Conservation (phyloP, 2,329 filamentous ascomycete genomes). For the Verticillium longisporum region DNA sequence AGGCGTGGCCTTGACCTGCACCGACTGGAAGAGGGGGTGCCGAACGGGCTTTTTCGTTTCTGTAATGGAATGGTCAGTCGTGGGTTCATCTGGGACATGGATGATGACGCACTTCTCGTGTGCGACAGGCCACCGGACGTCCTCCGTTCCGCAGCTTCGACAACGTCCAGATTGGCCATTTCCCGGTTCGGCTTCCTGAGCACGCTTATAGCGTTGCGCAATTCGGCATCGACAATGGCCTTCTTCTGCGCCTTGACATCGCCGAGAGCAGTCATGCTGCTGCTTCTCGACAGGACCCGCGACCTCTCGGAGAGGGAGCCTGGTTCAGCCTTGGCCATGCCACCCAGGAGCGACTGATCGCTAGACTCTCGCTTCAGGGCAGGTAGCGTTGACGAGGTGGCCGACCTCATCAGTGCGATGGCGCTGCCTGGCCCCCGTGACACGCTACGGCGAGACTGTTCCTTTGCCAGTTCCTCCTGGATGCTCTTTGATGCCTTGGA, state of each 20-base stretch:
- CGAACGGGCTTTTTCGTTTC: conserved; percentile 46
- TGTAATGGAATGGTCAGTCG: conserved; percentile 24
- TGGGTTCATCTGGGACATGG: neutral
- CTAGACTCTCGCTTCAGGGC: conserved; percentile 63
- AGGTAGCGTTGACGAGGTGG: conserved; percentile 54
- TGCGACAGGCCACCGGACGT: conserved; percentile 37
- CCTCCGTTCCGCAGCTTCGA: conserved; percentile 60
- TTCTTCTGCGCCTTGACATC: conserved; percentile 58
- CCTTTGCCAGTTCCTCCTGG: conserved; percentile 55
- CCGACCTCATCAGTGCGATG: conserved; percentile 61
- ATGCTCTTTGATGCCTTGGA: conserved; percentile 44
- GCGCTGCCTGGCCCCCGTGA: conserved; percentile 50
- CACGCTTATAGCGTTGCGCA: conserved; percentile 66
- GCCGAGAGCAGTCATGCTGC: conserved; percentile 41
- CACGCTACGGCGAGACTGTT: conserved; percentile 46
- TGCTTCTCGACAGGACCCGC: conserved; percentile 28
- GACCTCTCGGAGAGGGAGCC: conserved; percentile 34
- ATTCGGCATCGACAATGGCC: conserved; percentile 60
- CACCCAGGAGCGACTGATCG: conserved; percentile 47
- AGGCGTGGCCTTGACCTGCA: conserved; percentile 53
- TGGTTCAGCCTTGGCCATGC: conserved; percentile 36
- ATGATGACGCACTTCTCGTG: conserved; percentile 38
- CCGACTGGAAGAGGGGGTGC: conserved; percentile 24
- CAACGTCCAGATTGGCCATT: conserved; percentile 59
- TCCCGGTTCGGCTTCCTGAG: conserved; percentile 71